phyloP scores from a whole-genome alignment of 805 yeast species.

The Cyberlindnera nakhonratchasimensis region DNA sequence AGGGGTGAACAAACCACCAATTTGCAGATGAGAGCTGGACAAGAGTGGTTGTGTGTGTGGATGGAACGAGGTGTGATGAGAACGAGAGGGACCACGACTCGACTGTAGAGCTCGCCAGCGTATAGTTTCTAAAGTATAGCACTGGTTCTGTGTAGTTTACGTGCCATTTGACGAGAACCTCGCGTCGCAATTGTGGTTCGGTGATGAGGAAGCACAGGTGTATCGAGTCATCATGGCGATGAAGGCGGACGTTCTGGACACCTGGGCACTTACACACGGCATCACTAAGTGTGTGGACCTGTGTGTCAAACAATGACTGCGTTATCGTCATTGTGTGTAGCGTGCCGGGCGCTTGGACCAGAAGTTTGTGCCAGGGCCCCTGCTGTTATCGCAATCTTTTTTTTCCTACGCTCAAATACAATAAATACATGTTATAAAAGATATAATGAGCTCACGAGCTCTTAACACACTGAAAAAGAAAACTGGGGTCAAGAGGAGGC shows the following conservation, averaged over 20 bases:
- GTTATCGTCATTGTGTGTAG: not conserved
- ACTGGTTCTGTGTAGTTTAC: slow-evolving; percentile 15
- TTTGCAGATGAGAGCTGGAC: slow-evolving; percentile 11
- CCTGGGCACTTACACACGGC: not conserved
- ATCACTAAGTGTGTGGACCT: not conserved
- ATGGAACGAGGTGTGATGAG: no score
- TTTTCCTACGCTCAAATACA: no score
- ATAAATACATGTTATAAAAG: no score
- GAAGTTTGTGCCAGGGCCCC: no score
- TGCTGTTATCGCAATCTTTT: no score
- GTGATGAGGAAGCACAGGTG: not conserved
- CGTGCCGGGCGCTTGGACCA: no score
- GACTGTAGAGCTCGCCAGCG: not conserved
- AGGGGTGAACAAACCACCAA: slow-evolving; percentile 39
- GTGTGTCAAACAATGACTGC: not conserved
- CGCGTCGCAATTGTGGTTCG: not conserved
- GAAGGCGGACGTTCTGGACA: not conserved
- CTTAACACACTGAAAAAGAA: no score
- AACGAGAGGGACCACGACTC: slow-evolving; percentile 6
- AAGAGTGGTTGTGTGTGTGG: slow-evolving; percentile 13
- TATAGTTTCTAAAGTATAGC: slow-evolving; percentile 10
- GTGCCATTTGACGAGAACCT: slow-evolving; percentile 2
- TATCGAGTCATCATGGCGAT: not conserved
- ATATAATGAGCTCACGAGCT: no score
- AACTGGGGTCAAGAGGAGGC: no score